phyloP scores from a whole-genome alignment of 106 monocot species.

The Narthecium ossifragum region DNA sequence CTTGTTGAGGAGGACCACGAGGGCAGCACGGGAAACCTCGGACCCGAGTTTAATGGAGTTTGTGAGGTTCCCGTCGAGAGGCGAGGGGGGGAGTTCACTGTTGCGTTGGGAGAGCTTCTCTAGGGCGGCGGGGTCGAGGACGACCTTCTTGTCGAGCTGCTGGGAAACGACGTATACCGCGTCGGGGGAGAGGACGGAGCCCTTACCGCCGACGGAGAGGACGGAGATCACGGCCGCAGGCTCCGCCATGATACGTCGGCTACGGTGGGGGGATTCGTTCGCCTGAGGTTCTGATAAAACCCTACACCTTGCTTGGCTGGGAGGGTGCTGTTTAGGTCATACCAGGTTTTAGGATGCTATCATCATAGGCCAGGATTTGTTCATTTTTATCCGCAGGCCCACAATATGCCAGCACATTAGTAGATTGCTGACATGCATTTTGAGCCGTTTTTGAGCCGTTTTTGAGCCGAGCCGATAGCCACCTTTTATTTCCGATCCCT shows the following conservation, averaged over 20 bases:
- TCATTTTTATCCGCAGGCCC: no score
- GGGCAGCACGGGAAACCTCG: conserved; percentile 55
- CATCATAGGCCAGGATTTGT: no score
- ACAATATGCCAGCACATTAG: no score
- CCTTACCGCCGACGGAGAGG: conserved; percentile 66
- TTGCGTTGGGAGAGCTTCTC: conserved; percentile 48
- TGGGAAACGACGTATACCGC: conserved; percentile 48
- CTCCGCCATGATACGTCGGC: conserved; percentile 19
- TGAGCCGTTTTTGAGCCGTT: no score
- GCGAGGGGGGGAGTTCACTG: conserved; percentile 1
- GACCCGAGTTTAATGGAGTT: conserved; percentile 7
- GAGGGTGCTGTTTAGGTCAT: no score
- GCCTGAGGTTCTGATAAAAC: no score
- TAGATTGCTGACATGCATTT: no score
- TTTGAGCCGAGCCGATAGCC: no score
- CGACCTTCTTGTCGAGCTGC: conserved; percentile 17
- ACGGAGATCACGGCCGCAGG: not conserved
- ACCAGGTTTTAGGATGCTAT: no score
- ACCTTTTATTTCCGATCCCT: no score
- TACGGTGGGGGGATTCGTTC: not conserved
- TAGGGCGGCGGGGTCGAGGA: conserved; percentile 67
- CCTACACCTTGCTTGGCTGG: no score
- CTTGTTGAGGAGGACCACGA: conserved; percentile 77
- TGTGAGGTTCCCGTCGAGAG: not conserved
- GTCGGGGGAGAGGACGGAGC: conserved; percentile 42